A percentile compares a stretch with the other conserved stretches of the same genome.
Conservation (phyloP, 768 basidiomycete species). For the Daedaleopsis nitida region DNA sequence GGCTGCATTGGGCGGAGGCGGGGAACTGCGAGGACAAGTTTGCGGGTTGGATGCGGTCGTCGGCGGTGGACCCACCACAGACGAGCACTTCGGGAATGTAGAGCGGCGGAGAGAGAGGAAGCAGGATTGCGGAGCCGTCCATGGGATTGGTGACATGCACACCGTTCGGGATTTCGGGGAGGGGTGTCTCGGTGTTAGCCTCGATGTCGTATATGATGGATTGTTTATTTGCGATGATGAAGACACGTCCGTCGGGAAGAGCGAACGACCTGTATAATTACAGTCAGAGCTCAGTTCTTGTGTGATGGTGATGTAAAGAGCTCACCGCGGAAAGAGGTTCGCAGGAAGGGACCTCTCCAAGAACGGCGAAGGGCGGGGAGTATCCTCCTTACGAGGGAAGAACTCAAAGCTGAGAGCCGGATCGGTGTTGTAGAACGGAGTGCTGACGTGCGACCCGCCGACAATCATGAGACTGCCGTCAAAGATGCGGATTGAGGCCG, state of each 20-base stretch:
- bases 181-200: slow-evolving; percentile 56
- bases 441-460: slow-evolving; percentile 77
- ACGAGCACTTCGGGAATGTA: slow-evolving; percentile 72
- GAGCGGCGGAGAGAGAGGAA: slow-evolving; percentile 66
- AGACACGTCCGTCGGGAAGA: slow-evolving; percentile 69
- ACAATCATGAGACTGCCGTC: slow-evolving; percentile 83
- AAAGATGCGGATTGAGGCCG: slow-evolving; percentile 62
- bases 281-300: slow-evolving; percentile 38
- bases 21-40: slow-evolving; percentile 71
- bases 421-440: slow-evolving; percentile 82
- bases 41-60: slow-evolving; percentile 54
- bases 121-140: slow-evolving; percentile 70
- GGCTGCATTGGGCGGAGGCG: slow-evolving; percentile 73
- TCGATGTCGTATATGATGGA: slow-evolving; percentile 82
- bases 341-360: slow-evolving; percentile 28
- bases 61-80: slow-evolving; percentile 73
- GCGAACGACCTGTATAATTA: slow-evolving; percentile 63
- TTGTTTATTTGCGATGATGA: slow-evolving; percentile 77
- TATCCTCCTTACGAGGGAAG: slow-evolving; percentile 70
- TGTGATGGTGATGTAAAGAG: slow-evolving; percentile 39
- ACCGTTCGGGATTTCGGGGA: slow-evolving; percentile 74
- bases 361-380: slow-evolving; percentile 31
- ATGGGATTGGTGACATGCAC: slow-evolving; percentile 87
- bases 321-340: slow-evolving; percentile 46
- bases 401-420: slow-evolving; percentile 81